Evolutionary conservation across 2,329 filamentous ascomycete genomes (phyloP), one percentile per base, ranked within the genome.

Genomic region (Camillea tinctor): DNA sequence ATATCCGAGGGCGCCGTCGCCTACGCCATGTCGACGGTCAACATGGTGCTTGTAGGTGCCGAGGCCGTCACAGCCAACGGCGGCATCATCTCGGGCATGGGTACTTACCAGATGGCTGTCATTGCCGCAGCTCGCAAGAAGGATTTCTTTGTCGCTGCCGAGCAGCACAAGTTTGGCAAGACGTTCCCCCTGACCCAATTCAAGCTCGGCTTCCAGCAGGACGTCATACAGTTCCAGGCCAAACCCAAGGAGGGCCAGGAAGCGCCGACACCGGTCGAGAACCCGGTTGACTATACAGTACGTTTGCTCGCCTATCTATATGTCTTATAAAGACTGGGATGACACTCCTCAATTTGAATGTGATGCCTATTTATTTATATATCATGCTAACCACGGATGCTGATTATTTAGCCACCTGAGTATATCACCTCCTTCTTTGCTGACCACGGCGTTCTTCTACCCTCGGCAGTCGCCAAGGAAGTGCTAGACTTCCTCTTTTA

Each of bases 151-250:
- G 93, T 97, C 19, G 93, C 95, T 4, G 90, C 90, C 1, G 95
- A 99, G 79, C 96, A 91, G 69, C 95, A 99, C 81, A 99, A 99
- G 78, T 97, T 99, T 72, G 92, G 96, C 52, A 85, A 93, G 69
- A 83, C 95, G 58, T 95, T 93, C 69, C 92, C 94, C 1, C 79
- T 95, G 21, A 87, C 89, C 64, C 92, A 97, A 76, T 72, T 80
- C 22, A 76, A 80, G 49, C 73, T 81, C 9, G 69, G 69, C n/a
- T 79, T 75, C 17, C 65, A 77, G 30, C 70, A 73, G 2, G 72
- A 72, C 0, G 72, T 82, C 3, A 74, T 74, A 52, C 64, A 71
- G 9, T 74, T 72, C 60, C 60, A 65, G 22, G 56, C 66, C 55
- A 66, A 63, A 48, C 26, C 26, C 26, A 30, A 30, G 26, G 26